A percentile compares a stretch with the other conserved stretches of the same genome.
Evolutionary conservation across 495 filamentous ascomycete genomes (phyloP).

Genomic region (Cryomyces minteri): DNA sequence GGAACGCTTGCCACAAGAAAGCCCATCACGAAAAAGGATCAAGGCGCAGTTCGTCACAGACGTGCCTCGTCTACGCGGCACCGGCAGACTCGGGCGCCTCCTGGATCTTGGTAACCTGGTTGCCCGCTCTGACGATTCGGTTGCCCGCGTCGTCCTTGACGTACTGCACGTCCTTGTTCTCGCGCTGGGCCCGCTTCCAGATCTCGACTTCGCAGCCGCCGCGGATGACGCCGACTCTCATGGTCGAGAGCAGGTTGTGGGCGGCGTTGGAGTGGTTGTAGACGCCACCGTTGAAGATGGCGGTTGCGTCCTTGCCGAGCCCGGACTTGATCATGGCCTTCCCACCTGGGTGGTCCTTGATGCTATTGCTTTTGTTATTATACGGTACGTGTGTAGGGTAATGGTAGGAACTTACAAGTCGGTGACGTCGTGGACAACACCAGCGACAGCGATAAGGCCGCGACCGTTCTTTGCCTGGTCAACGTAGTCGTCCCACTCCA

Average conservation of each 20-base stretch:
- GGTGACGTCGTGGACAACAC: constrained; percentile 88
- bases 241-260: constrained; percentile 91
- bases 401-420: constrained; percentile 32
- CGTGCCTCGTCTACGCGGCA: constrained; percentile 34
- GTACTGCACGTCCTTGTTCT: constrained; percentile 68
- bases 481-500: constrained; percentile 93
- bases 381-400: too few relatives aligned
- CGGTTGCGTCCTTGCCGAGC: constrained; percentile 93
- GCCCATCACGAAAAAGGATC: too few relatives aligned
- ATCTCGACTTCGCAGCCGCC: constrained; percentile 97
- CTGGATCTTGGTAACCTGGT: constrained; percentile 70
- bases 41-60: neutral
- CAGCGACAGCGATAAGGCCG: constrained; percentile 72
- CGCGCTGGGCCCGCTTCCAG: constrained; percentile 88
- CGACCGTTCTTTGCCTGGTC: constrained; percentile 77
- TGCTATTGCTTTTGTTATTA: constrained; percentile 14
- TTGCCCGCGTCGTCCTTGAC: constrained; percentile 68
- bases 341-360: constrained; percentile 93
- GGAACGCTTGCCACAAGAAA: too few relatives aligned
- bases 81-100: constrained; percentile 54
- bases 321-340: constrained; percentile 85
- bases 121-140: constrained; percentile 75
- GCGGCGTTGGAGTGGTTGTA: constrained; percentile 97
- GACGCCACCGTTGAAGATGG: constrained; percentile 98
- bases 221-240: constrained; percentile 91